Base-by-base conservation (phyloP, 75 land plant species). In the Picea sitchensis region DNA sequence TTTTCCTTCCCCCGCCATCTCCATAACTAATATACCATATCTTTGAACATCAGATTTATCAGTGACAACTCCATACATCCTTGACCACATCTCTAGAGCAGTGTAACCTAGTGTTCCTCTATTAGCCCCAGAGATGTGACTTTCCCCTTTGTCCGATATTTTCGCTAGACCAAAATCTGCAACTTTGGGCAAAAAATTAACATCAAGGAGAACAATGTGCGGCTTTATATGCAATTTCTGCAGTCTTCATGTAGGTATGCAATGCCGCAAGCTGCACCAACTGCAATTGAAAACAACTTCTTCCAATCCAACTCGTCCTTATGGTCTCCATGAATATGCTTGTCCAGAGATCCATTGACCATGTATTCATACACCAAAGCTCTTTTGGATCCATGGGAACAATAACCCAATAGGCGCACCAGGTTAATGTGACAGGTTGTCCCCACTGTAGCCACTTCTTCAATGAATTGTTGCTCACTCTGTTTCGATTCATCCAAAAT, bases 351-450 rank as follows among this genome's bases (percentile, higher is more conserved):
- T 15, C 83, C 83, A 58, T 81, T 81, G 3, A 36, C 54, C 84
- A 79, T 83, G 59, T 73, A 79, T 73, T 84, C 81, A 73, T 82
- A 87, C 1, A 84, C 77, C 60, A 84, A 51, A 59, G 73, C 59
- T 15, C 65, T 41, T 8, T 32, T 61, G 21, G 17, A 14, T 1
- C 71, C 75, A 6, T 84, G 26, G 30, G n/a, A 63, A 73, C 80
- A 86, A 44, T 80, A 86, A 2, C 88, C 88, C 65, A 86, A 65
- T 20, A 86, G 38, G 6, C 83, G 73, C 6, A 86, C 85, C 79
- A 86, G 36, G 68, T 86, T 80, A 56, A 80, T 73, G 59, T 86
- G 88, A 63, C 81, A 80, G 34, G 78, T 81, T 74, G 67, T 76
- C 15, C 85, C 85, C 1, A 86, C 23, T 3, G 80, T 81, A 23